These are phyloP conservation scores for Trichophyton schoenleinii DNA, from an alignment of 2,329 filamentous ascomycete genomes.

Conservation along the genomic window DNA sequence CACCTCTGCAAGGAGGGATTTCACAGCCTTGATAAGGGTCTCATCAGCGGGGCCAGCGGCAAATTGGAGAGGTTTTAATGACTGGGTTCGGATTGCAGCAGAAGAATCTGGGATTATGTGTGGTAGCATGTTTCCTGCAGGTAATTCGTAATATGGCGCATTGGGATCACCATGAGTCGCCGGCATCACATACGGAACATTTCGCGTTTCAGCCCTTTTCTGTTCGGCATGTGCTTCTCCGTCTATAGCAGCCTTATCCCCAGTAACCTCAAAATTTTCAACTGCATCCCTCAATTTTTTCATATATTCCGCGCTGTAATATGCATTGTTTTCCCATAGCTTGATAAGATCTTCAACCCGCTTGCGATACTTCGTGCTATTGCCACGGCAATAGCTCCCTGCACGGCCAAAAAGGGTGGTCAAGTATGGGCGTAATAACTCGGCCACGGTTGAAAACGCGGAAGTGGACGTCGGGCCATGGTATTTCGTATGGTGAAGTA, in stretches of 20 bases:
- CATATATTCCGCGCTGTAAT: constrained; percentile 46
- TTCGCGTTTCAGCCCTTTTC: constrained; percentile 32
- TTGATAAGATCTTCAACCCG: constrained; percentile 54
- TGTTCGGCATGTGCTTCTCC: constrained; percentile 22
- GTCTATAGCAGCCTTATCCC: constrained; percentile 21
- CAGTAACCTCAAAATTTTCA: constrained; percentile 30
- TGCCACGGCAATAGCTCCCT: constrained; percentile 42
- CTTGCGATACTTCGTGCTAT: constrained; percentile 51
- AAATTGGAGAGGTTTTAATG: constrained; percentile 61
- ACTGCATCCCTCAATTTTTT: constrained; percentile 49
- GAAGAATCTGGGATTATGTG: constrained; percentile 65
- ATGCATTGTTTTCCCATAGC: constrained; percentile 57
- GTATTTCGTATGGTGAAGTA: constrained; percentile 56
- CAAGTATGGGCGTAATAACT: constrained; percentile 47
- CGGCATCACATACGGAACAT: constrained; percentile 58
- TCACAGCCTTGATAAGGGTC: constrained; percentile 54
- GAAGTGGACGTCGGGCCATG: constrained; percentile 32
- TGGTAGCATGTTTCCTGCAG: constrained; percentile 68
- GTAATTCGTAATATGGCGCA: constrained; percentile 67
- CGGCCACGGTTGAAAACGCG: constrained; percentile 39
- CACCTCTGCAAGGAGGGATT: constrained; percentile 55
- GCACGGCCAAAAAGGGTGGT: constrained; percentile 49
- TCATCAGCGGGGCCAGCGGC: constrained; percentile 55
- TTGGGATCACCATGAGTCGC: constrained; percentile 62
- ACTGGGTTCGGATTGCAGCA: constrained; percentile 56